Base-by-base conservation (phyloP, 2,329 filamentous ascomycete genomes). In the Beauveria scarabaeidicola region DNA sequence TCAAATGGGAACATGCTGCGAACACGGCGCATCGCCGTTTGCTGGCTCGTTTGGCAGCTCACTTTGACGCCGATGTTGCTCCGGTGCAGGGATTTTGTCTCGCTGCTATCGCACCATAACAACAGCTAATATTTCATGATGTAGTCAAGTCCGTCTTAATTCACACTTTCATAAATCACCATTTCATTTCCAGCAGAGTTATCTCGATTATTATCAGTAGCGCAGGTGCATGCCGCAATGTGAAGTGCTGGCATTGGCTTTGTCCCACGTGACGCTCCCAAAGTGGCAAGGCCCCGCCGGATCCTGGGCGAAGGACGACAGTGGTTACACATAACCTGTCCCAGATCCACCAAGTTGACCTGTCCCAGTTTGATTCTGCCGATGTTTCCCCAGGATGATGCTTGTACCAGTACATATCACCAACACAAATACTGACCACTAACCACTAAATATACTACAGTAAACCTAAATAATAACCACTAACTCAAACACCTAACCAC, bases 1-100 rank as follows among this genome's bases (percentile, higher is more conserved):
- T 21, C 17, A 32, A n/a, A 43, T 43, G 7, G 55, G 19, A 46
- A 21, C 2, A 8, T 43, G 25, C 41, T 48, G 57, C 48, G 50
- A 59, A 53, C n/a, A 19, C 57, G 48, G 44, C 48, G 40, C 41
- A 19, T 47, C 25, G 50, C 50, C 50, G 57, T 59, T 59, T 59
- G 57, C 57, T 44, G 50, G 15, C 29, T 17, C 6, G 17, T n/a
- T 8, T 32, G 38, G 11, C 44, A 52, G 36, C 50, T 52, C 48
- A 47, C 50, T 47, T 59, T 53, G 29, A 53, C 29, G 50, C 27
- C 29, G 48, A 43, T 23, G 27, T 29, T 29, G 54, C 54, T 57
- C 54, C 54, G 46, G 32, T 41, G 9, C 10, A 56, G 29, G 43
- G 19, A 23, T 17, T 11, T 11, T 9, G 13, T 9, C 13, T 46